Conservation (phyloP, 768 basidiomycete genomes). For the Pleurotus tuber-regium region DNA sequence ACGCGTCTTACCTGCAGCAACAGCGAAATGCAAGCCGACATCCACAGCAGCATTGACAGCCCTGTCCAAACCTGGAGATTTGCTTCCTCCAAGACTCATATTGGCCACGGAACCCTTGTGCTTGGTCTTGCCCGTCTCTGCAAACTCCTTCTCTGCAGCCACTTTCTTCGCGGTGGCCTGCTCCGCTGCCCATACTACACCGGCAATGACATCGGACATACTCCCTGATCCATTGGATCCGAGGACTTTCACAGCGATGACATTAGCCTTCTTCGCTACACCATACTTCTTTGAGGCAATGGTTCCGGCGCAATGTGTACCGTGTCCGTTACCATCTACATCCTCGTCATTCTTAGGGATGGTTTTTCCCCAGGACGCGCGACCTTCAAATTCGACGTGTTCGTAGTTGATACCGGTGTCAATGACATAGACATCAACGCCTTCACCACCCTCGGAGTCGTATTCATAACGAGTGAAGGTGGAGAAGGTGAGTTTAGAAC, state of each 20-base stretch:
- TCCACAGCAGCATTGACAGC: conserved; percentile 85
- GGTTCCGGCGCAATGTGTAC: conserved; percentile 93
- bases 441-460: conserved; percentile 72
- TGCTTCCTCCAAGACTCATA: conserved; percentile 97
- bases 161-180: conserved; percentile 50
- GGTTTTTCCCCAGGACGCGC: conserved; percentile 92
- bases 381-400: conserved; percentile 86
- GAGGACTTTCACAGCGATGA: conserved; percentile 90
- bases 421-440: conserved; percentile 89
- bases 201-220: conserved; percentile 91
- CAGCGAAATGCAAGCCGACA: conserved; percentile 89
- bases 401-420: conserved; percentile 88
- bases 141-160: conserved; percentile 64
- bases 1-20: conserved; percentile 72
- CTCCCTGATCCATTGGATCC: conserved; percentile 93
- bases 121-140: conserved; percentile 68
- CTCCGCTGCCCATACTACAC: conserved; percentile 77
- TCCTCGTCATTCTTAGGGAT: conserved; percentile 82
- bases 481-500: conserved; percentile 64
- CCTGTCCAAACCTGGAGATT: conserved; percentile 79
- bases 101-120: conserved; percentile 97
- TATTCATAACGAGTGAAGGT: conserved; percentile 87
- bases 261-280: conserved; percentile 90
- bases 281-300: conserved; percentile 93
- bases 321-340: conserved; percentile 93